Base-by-base conservation (phyloP, 805 yeast species). In the Danielozyma ontarioensis region DNA sequence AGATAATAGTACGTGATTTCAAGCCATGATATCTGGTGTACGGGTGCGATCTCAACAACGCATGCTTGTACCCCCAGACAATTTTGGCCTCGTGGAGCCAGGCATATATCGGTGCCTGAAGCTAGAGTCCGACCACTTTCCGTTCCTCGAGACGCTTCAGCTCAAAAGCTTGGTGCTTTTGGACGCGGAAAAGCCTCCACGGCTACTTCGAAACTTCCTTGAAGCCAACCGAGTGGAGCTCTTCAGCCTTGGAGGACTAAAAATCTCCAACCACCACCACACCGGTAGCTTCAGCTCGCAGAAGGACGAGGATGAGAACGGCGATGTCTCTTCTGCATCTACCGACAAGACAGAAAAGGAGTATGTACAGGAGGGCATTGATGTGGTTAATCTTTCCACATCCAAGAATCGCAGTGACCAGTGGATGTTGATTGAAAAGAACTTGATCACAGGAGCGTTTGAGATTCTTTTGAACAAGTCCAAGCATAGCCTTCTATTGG, bases 61-160 rank as follows among this genome's bases (percentile, higher is more conserved):
- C 29, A 87, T 88, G 96, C 67, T 88, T 21, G 85, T 89, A 1
- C 95, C 96, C 1, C 97, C 98, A 1, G 90, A 87, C 31, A 85
- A 84, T 53, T 93, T 84, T 62, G 95, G 96, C 0, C 68, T 87
- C 19, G 96, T 89, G 3, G 97, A 93, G 58, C 80, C 81, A 17
- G 95, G 95, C 0, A 64, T 90, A 1, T 62, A 84, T 59, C 70
- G 97, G 34, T 85, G 96, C 48, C 73, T 93, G 4, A 78, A 79
- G 45, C 59, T 90, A 8, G 90, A 83, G 38, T 75, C 85, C 1
- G 77, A 84, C 36, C 81, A 84, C 53, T 69, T 80, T 37, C 82
- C 93, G 17, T 90, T 89, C 50, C 53, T 90, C 17, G 82, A 77
- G 36, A 84, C 96, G 0, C 65, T 90, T 18, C 66, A 71, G 17